Conservation (phyloP, 2,329 filamentous ascomycete species). For the Clonostachys rosea region DNA sequence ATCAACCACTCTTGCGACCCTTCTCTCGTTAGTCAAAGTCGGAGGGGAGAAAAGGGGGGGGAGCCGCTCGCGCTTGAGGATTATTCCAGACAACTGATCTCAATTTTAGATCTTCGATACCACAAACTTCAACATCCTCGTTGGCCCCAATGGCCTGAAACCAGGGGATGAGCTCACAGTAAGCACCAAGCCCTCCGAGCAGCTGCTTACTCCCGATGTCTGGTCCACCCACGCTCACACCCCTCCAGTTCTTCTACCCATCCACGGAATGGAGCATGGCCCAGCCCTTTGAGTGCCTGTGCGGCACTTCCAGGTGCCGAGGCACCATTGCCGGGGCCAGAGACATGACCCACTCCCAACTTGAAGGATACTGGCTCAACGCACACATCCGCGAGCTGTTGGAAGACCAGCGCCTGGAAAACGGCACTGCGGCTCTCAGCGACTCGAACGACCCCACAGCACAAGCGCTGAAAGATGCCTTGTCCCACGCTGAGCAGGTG, state of each 20-base stretch:
- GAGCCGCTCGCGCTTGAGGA: neutral
- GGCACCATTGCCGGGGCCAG: constrained; percentile 60
- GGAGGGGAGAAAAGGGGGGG: neutral
- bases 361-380: constrained; percentile 58
- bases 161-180: constrained; percentile 56
- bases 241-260: constrained; percentile 63
- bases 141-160: constrained; percentile 49
- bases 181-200: constrained; percentile 5
- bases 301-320: constrained; percentile 50
- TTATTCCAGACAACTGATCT: neutral
- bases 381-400: constrained; percentile 54
- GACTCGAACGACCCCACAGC: constrained; percentile 27
- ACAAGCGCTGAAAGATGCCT: constrained; percentile 32
- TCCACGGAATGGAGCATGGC: constrained; percentile 73
- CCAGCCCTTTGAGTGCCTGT: constrained; percentile 65
- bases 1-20: constrained; percentile 67
- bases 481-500: constrained; percentile 40
- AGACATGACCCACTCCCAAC: constrained; percentile 47
- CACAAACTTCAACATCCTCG: constrained; percentile 49
- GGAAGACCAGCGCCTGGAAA: constrained; percentile 24
- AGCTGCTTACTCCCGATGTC: neutral
- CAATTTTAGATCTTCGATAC: constrained; percentile 53
- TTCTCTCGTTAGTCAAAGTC: constrained; percentile 46
- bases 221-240: neutral
- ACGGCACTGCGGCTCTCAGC: constrained; percentile 4